phyloP scores from a whole-genome alignment of 345 rosid species.

The Linum lewisii region DNA sequence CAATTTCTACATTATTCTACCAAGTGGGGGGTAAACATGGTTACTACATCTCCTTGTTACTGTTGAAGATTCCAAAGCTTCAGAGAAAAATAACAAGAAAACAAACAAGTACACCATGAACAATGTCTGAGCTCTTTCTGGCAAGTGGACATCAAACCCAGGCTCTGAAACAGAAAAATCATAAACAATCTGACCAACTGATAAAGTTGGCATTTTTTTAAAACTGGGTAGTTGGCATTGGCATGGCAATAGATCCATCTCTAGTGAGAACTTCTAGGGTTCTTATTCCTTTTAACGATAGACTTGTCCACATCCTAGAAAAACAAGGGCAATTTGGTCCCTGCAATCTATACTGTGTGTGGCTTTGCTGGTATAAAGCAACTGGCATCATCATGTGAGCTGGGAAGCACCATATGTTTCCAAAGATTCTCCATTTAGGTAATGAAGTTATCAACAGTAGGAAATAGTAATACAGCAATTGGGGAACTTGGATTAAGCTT shows the following conservation, averaged over 20 bases:
- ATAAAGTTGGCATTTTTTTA: neutral
- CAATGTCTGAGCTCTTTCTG: neutral
- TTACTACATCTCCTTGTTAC: neutral
- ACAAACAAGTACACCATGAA: neutral
- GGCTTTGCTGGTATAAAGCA: slow-evolving; percentile 6
- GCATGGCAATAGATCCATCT: slow-evolving; percentile 19
- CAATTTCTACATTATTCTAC: neutral
- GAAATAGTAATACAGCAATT: neutral
- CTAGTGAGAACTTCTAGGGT: slow-evolving; percentile 9
- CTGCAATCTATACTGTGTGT: slow-evolving; percentile 2
- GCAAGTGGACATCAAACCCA: slow-evolving; percentile 2
- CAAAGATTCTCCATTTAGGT: slow-evolving; percentile 28
- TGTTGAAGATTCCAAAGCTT: slow-evolving; percentile 1
- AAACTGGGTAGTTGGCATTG: neutral
- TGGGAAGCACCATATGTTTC: slow-evolving; percentile 34
- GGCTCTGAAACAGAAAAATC: neutral
- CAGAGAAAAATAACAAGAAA: neutral
- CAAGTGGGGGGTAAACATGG: neutral
- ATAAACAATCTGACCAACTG: slow-evolving; percentile 1
- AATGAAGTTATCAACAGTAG: slow-evolving; percentile 13
- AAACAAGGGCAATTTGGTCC: slow-evolving; percentile 33
- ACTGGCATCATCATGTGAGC: slow-evolving; percentile 35
- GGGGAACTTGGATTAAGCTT: neutral
- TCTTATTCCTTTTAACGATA: slow-evolving; percentile 3
- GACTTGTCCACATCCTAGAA: neutral